Conservation (phyloP, 768 basidiomycete genomes). For the Psilocybe tampanensis region DNA sequence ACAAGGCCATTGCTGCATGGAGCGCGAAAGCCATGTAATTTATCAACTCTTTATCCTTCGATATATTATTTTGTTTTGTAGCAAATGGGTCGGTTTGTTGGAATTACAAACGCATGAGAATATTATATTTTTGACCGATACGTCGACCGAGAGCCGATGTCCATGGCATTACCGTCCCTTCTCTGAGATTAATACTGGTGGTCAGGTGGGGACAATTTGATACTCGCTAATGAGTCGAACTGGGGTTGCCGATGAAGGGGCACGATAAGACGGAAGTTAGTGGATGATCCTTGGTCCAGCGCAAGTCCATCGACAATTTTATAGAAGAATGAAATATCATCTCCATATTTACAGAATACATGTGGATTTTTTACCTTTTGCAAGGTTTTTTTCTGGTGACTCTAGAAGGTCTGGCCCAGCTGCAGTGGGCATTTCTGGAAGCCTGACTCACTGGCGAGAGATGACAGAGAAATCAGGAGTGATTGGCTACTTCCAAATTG, state of each 20-base stretch:
- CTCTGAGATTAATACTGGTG: slow-evolving; percentile 1
- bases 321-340: no score
- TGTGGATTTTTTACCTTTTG: no score
- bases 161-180: not conserved
- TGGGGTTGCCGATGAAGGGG: not conserved
- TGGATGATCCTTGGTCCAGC: no score
- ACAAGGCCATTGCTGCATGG: slow-evolving; percentile 37
- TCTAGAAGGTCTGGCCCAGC: no score
- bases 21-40: slow-evolving; percentile 1
- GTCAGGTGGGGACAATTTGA: slow-evolving; percentile 7
- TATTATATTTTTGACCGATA: not conserved
- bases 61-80: slow-evolving; percentile 10
- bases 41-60: not conserved
- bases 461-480: slow-evolving; percentile 12
- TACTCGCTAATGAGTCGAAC: not conserved
- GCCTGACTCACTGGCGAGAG: no score
- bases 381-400: no score
- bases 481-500: slow-evolving; percentile 18
- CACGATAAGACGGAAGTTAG: not conserved
- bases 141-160: slow-evolving; percentile 1
- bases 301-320: no score
- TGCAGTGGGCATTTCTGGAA: no score
- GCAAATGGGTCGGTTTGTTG: not conserved
- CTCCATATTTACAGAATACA: no score
- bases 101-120: not conserved